These are phyloP conservation scores for Pythium aquatile DNA, from an alignment of 352 stramenopile species.

Conservation along the genomic window DNA sequence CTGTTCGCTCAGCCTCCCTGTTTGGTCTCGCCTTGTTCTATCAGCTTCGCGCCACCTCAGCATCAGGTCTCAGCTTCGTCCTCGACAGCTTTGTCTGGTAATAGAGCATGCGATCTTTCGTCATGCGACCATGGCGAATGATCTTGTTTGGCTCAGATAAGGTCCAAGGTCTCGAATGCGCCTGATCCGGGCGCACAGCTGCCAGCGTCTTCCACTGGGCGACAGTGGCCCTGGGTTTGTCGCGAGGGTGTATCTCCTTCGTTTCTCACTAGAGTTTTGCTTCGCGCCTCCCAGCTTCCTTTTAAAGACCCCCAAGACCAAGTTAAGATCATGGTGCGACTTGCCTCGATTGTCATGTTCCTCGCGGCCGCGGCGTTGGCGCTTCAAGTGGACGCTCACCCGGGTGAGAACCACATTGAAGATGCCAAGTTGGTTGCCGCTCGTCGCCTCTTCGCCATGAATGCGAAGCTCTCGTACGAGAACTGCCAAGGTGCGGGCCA, in stretches of 20 bases:
- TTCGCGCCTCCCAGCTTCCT: not conserved
- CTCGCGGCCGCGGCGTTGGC: not conserved
- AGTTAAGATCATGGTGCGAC: not conserved
- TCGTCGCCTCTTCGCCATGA: conserved; percentile 15
- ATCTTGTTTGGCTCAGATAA: too few species aligned
- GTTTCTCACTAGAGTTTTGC: not conserved
- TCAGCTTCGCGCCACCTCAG: too few species aligned
- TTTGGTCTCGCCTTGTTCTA: too few species aligned
- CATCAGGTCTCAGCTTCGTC: too few species aligned
- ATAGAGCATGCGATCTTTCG: too few species aligned
- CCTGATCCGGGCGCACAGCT: too few species aligned
- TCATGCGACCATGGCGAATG: too few species aligned
- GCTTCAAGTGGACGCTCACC: not conserved
- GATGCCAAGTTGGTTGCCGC: not conserved
- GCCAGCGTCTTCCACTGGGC: too few species aligned
- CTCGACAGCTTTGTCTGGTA: too few species aligned
- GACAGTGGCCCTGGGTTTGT: too few species aligned
- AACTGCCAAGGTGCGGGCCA: conserved; percentile 1
- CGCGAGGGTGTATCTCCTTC: not conserved
- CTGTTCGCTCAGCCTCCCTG: too few species aligned
- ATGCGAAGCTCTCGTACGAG: conserved; percentile 8
- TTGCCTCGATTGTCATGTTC: not conserved
- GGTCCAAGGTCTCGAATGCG: too few species aligned
- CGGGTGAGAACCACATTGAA: conserved; percentile 1
- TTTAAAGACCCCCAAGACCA: not conserved